Base-by-base conservation (phyloP, 352 stramenopile genomes). In the Pilasporangium apinafurcum region DNA sequence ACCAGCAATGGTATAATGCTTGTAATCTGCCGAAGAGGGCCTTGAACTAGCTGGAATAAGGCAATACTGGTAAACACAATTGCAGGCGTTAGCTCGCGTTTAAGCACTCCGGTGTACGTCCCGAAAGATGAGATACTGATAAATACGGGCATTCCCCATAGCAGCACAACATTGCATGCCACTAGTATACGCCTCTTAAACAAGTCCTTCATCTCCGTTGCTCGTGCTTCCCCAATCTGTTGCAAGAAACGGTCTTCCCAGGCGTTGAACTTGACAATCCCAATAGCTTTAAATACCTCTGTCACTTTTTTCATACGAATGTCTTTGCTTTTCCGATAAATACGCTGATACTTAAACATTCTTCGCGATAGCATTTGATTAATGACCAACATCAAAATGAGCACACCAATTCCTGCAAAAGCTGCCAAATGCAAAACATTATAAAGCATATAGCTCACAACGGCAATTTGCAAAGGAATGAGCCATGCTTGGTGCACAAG, bases 241-340 rank as follows among this genome's bases (percentile, higher is more conserved):
- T 63, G 68, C 31, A 75, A 51, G 57, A 97, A 89, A 7, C 75
- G 80, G 17, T 68, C 39, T 47, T 98, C 92, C 85, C 84, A 97
- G 0, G 79, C 78, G 56, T 96, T 96, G 35, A 96, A 95, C 62
- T 97, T 97, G 72, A 97, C 85, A 39, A 97, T 88, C 20, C 78
- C 77, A 51, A 97, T 95, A 1, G 62, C 67, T 29, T 72, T 77
- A 41, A 86, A 71, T 10, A 79, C 58, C 36, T 86, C 73, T 8
- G 67, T 72, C 21, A 84, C 50, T 25, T 63, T 53, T 28, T 82
- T 77, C 61, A 85, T 71, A 22, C 72, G 60, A 14, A 54, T 57
- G 22, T 86, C 73, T 30, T 74, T 79, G 35, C 76, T 56, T 21
- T 31, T 51, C 21, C 58, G 43, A 24, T 62, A 72, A 3, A 43